These are phyloP conservation scores for Lecanoromycetidae sp. DNA, from an alignment of 2,329 filamentous ascomycete genomes.

Conservation along the genomic window DNA sequence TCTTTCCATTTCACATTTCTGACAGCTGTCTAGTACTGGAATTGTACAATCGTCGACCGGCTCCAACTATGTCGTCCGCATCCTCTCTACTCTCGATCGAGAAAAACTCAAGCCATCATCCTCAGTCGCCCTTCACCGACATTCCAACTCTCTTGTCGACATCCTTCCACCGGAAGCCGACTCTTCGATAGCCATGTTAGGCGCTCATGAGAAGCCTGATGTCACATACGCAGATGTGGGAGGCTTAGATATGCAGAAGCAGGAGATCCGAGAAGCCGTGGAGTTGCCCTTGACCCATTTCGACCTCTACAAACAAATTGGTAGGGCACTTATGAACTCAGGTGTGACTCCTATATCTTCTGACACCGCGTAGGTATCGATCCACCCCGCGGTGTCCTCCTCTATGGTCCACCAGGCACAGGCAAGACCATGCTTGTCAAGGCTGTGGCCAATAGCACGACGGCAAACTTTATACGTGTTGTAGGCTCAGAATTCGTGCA, in stretches of 20 bases:
- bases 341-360: constrained; percentile 1
- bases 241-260: constrained; percentile 98
- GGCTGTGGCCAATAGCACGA: constrained; percentile 95
- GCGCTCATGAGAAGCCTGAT: constrained; percentile 92
- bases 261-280: constrained; percentile 95
- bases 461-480: constrained; percentile 94
- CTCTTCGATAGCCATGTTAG: constrained; percentile 97
- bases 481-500: constrained; percentile 98
- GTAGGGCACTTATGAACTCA: constrained; percentile 29
- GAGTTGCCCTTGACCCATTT: constrained; percentile 95
- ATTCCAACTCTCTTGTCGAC: constrained; percentile 96
- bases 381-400: constrained; percentile 84
- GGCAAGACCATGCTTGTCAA: constrained; percentile 98
- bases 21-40: constrained; percentile 55
- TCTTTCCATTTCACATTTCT: background rate
- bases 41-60: constrained; percentile 98
- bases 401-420: constrained; percentile 91
- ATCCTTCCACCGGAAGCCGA: constrained; percentile 98
- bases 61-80: constrained; percentile 97
- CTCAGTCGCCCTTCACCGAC: constrained; percentile 91
- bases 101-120: constrained; percentile 97
- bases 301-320: constrained; percentile 97
- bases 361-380: constrained; percentile 53
- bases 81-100: constrained; percentile 94
- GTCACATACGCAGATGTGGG: constrained; percentile 96